Percentiles rank a stretch among this genome's conserved stretches.
These are phyloP conservation scores for Clarireedia hainanense DNA, from an alignment of 2,329 filamentous ascomycete genomes.

Conservation along the genomic window DNA sequence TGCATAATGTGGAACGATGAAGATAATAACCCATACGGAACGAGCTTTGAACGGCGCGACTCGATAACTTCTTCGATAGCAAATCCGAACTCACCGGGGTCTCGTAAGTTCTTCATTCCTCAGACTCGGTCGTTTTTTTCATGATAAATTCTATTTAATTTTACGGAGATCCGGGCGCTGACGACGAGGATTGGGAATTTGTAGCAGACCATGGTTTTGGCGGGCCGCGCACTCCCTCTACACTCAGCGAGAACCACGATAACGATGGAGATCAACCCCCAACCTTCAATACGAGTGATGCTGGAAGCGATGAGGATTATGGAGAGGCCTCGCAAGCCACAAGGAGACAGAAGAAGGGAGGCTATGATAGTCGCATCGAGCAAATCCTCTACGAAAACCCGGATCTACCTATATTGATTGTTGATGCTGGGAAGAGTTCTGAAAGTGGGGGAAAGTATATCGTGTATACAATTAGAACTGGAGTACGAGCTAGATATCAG, in stretches of 20 bases:
- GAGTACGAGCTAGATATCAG: conserved; percentile 44
- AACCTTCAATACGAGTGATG: conserved; percentile 33
- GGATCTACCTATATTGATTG: conserved; percentile 82
- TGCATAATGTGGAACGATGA: conserved; percentile 94
- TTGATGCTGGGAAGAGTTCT: conserved; percentile 87
- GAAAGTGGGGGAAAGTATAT: conserved; percentile 92
- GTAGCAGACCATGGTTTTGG: conserved; percentile 46
- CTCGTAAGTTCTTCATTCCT: conserved; percentile 39
- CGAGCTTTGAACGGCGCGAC: conserved; percentile 81
- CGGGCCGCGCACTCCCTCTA: conserved; percentile 40
- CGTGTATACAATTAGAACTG: conserved; percentile 93
- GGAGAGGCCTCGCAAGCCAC: conserved; percentile 34
- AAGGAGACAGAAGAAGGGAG: conserved; percentile 67
- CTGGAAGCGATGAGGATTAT: conserved; percentile 43
- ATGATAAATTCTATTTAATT: conserved; percentile 33
- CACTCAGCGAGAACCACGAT: conserved; percentile 54
- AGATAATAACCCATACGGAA: conserved; percentile 94
- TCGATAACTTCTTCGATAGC: conserved; percentile 62
- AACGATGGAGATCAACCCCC: conserved; percentile 15
- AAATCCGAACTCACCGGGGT: conserved; percentile 54
- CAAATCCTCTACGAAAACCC: conserved; percentile 96
- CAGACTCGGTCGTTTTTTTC: conserved; percentile 1
- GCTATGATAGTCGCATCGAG: conserved; percentile 92
- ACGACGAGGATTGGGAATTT: conserved; percentile 35
- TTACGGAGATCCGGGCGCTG: conserved; percentile 31